Percentiles rank a stretch among this genome's conserved stretches.
Conservation (phyloP, 78 protist genomes). For the Goniomonas avonlea region DNA sequence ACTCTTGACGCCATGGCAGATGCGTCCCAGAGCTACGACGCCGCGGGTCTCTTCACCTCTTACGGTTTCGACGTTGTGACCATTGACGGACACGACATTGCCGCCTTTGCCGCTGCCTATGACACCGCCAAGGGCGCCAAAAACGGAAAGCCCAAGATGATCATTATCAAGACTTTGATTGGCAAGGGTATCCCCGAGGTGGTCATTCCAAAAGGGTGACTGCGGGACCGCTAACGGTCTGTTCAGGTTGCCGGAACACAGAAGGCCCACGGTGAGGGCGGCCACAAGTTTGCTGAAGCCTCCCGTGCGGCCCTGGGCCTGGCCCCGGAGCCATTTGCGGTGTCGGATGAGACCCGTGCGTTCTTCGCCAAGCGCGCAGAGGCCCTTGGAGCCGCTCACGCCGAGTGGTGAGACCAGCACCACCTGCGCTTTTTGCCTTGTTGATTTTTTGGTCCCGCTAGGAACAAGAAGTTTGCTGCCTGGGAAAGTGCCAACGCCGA, state of each 20-base stretch:
- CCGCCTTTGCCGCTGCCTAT: conserved; percentile 25
- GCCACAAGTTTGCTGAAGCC: conserved; percentile 6
- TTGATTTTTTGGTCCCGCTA: too few species aligned
- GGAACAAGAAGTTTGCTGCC: not conserved
- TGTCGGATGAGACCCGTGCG: conserved; percentile 35
- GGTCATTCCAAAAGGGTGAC: too few species aligned
- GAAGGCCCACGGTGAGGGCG: conserved; percentile 61
- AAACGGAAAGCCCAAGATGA: conserved; percentile 50
- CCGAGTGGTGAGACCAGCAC: too few species aligned
- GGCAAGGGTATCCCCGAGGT: conserved; percentile 47
- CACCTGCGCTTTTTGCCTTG: too few species aligned
- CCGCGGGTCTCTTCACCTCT: conserved; percentile 48
- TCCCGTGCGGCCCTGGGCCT: not conserved
- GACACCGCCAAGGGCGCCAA: conserved; percentile 22
- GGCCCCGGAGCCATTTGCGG: conserved; percentile 32
- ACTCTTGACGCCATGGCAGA: conserved; percentile 63
- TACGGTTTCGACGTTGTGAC: conserved; percentile 57
- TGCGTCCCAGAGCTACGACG: conserved; percentile 51
- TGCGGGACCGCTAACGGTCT: too few species aligned
- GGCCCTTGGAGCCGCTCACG: too few species aligned
- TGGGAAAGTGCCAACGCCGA: conserved; percentile 42
- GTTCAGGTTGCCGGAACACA: conserved; percentile 52
- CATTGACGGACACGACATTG: conserved; percentile 42
- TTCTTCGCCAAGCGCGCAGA: conserved; percentile 8
- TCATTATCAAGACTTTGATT: conserved; percentile 50